Conservation (phyloP, 2,329 filamentous ascomycete genomes). For the Chaetomium globosum region DNA sequence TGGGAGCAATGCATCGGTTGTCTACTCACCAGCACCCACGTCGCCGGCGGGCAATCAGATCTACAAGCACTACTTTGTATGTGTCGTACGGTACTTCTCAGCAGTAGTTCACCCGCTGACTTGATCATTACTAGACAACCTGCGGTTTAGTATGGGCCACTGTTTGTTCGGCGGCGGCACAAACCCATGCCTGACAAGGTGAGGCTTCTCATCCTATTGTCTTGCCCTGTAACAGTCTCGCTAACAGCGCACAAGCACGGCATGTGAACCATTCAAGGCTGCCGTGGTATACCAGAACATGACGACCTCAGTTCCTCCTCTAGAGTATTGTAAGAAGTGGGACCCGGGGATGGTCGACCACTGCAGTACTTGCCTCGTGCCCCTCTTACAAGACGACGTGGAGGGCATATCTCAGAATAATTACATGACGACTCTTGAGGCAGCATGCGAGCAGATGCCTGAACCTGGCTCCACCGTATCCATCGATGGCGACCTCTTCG, state of each 20-base stretch:
- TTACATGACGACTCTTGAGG: constrained; percentile 57
- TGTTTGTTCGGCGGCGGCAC: constrained; percentile 54
- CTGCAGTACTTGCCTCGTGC: constrained; percentile 53
- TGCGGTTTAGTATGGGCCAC: constrained; percentile 58
- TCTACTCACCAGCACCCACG: constrained; percentile 54
- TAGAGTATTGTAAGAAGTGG: constrained; percentile 59
- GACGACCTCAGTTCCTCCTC: constrained; percentile 49
- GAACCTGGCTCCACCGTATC: constrained; percentile 51
- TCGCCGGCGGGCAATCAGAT: constrained; percentile 52
- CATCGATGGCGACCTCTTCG: constrained; percentile 57
- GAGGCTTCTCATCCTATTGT: constrained; percentile 30
- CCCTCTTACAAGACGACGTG: constrained; percentile 29
- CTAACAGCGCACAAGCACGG: constrained; percentile 48
- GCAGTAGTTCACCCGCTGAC: constrained; percentile 13
- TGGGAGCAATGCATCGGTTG: constrained; percentile 57
- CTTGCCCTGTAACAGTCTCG: background rate
- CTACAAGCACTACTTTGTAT: constrained; percentile 58
- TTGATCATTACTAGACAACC: constrained; percentile 52
- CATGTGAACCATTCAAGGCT: constrained; percentile 53
- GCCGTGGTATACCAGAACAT: constrained; percentile 56
- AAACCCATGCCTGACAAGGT: constrained; percentile 59
- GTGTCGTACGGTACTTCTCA: constrained; percentile 36
- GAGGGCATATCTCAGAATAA: constrained; percentile 53
- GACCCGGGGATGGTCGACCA: constrained; percentile 44
- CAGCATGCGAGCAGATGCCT: constrained; percentile 59